A percentile compares a stretch with the other conserved stretches of the same genome.
These are phyloP conservation scores for Friedmanniomyces simplex DNA, from an alignment of 495 filamentous ascomycete genomes.

Conservation along the genomic window DNA sequence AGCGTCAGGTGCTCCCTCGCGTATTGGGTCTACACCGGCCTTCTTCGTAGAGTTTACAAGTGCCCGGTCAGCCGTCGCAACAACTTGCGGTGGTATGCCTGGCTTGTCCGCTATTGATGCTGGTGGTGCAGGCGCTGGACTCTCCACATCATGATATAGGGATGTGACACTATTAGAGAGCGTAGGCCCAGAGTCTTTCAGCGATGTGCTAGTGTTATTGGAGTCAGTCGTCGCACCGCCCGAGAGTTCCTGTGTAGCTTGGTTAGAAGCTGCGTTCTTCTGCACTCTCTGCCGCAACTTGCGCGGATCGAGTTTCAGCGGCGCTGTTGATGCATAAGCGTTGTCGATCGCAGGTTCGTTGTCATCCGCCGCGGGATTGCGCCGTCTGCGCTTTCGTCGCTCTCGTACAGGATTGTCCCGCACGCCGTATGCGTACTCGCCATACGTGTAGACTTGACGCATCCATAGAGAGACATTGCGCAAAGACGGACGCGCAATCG, in stretches of 20 bases:
- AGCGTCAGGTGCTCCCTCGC: conserved; percentile 24
- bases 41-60: conserved; percentile 2
- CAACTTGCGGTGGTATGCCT: conserved; percentile 6
- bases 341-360: not conserved
- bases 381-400: conserved; percentile 22
- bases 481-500: conserved; percentile 53
- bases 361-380: not conserved
- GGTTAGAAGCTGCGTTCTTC: not conserved
- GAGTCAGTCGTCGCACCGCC: not conserved
- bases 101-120: not conserved
- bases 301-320: not conserved
- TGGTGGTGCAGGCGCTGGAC: not conserved
- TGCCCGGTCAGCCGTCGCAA: conserved; percentile 3
- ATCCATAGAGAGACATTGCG: conserved; percentile 66
- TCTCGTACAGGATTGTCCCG: conserved; percentile 57
- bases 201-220: not conserved
- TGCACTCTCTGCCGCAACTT: conserved; percentile 2
- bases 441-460: conserved; percentile 69
- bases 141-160: conserved; percentile 1
- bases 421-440: conserved; percentile 70
- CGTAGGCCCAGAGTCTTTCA: not conserved
- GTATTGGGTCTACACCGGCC: not conserved
- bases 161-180: not conserved
- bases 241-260: not conserved
- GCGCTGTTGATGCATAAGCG: not conserved